Percentiles rank a stretch among this genome's conserved stretches.
Conservation (phyloP, 352 stramenopile genomes). For the Phytophthora syringae region DNA sequence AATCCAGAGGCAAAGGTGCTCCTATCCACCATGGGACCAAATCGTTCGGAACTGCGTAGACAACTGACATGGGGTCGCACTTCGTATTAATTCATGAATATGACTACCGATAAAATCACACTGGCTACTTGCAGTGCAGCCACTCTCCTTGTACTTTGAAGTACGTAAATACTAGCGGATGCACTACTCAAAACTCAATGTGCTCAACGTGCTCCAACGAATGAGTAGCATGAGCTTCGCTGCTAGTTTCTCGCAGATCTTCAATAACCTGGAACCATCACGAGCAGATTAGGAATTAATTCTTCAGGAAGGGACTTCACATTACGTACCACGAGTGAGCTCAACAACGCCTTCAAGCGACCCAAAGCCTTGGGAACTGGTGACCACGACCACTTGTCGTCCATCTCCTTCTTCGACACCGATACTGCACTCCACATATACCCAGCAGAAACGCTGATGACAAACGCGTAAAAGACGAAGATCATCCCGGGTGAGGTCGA, state of each 20-base stretch:
- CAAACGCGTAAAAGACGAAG: conserved; percentile 46
- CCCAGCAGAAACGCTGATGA: conserved; percentile 30
- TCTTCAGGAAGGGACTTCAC: not conserved
- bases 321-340: conserved; percentile 46
- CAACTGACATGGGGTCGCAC: conserved; percentile 2
- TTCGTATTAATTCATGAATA: conserved; percentile 30
- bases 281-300: not conserved
- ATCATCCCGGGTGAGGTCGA: conserved; percentile 11
- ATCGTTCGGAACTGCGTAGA: conserved; percentile 31
- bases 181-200: conserved; percentile 23
- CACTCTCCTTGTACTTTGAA: conserved; percentile 13
- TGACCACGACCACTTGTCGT: conserved; percentile 39
- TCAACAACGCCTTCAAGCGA: conserved; percentile 40
- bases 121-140: conserved; percentile 1
- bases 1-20: conserved; percentile 10
- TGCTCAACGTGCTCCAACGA: conserved; percentile 25
- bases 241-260: conserved; percentile 29
- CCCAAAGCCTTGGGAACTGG: conserved; percentile 37
- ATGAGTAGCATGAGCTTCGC: not conserved
- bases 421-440: conserved; percentile 41
- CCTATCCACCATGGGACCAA: conserved; percentile 29
- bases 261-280: conserved; percentile 44
- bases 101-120: conserved; percentile 25
- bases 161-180: conserved; percentile 23
- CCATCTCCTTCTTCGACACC: conserved; percentile 18